Conservation (phyloP, 2,329 filamentous ascomycete genomes). For the Dothistroma septosporum region DNA sequence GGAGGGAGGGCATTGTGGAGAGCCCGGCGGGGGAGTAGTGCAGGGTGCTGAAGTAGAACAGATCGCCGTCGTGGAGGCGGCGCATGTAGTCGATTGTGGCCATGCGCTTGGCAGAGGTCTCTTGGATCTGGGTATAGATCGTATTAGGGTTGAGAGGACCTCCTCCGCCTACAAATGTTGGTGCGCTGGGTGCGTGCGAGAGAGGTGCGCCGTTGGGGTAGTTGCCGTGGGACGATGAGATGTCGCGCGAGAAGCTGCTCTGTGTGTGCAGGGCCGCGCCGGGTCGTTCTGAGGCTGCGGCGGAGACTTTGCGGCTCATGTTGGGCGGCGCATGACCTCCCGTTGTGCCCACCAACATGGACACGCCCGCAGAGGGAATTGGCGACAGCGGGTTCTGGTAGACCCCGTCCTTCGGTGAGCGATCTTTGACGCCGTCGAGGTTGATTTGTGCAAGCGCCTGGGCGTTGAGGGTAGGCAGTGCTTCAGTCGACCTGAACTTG, state of each 20-base stretch:
- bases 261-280: slow-evolving; percentile 22
- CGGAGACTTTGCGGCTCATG: slow-evolving; percentile 15
- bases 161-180: slow-evolving; percentile 2
- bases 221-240: slow-evolving; percentile 18
- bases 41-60: slow-evolving; percentile 98
- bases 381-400: not conserved
- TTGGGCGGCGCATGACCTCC: slow-evolving; percentile 11
- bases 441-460: slow-evolving; percentile 7
- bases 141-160: slow-evolving; percentile 41
- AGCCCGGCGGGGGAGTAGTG: slow-evolving; percentile 83
- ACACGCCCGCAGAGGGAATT: not conserved
- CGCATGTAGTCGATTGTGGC: slow-evolving; percentile 88
- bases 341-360: slow-evolving; percentile 18
- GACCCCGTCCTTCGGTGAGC: not conserved
- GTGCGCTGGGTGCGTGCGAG: slow-evolving; percentile 16
- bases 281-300: slow-evolving; percentile 5
- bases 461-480: slow-evolving; percentile 16
- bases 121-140: slow-evolving; percentile 68
- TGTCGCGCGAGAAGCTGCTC: slow-evolving; percentile 25
- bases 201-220: slow-evolving; percentile 22
- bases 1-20: slow-evolving; percentile 77
- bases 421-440: slow-evolving; percentile 10
- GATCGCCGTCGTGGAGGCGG: slow-evolving; percentile 86
- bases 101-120: slow-evolving; percentile 86
- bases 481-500: slow-evolving; percentile 23